These are phyloP conservation scores for Aspergillus thermomutatus DNA, from an alignment of 2,329 filamentous ascomycete genomes.

Conservation along the genomic window DNA sequence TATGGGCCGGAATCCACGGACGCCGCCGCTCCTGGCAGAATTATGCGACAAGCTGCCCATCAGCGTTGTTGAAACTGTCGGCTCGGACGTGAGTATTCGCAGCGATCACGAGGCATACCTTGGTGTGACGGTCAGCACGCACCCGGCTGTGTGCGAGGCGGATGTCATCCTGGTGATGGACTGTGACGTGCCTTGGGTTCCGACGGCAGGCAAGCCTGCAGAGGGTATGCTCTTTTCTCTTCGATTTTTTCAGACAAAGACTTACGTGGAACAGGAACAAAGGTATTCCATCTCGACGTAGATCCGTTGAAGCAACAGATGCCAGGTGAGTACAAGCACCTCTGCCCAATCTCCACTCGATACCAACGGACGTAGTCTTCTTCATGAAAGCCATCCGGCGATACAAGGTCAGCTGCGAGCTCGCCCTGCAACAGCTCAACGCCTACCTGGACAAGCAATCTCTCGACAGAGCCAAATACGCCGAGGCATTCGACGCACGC, in stretches of 20 bases:
- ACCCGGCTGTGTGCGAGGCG: slow-evolving; percentile 67
- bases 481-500: not conserved
- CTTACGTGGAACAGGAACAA: slow-evolving; percentile 32
- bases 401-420: slow-evolving; percentile 39
- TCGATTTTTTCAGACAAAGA: not conserved
- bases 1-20: slow-evolving; percentile 43
- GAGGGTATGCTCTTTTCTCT: slow-evolving; percentile 19
- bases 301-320: slow-evolving; percentile 56
- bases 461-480: not conserved
- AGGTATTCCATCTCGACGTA: slow-evolving; percentile 62
- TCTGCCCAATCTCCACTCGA: not conserved
- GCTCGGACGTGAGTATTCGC: slow-evolving; percentile 46
- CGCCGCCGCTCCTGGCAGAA: slow-evolving; percentile 39
- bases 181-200: slow-evolving; percentile 89
- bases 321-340: not conserved
- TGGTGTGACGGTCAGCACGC: slow-evolving; percentile 68
- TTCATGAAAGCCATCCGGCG: slow-evolving; percentile 42
- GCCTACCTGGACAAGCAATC: slow-evolving; percentile 25
- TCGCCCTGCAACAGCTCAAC: slow-evolving; percentile 48
- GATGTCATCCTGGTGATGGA: slow-evolving; percentile 81
- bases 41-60: slow-evolving; percentile 47
- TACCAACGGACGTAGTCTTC: slow-evolving; percentile 33
- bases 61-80: slow-evolving; percentile 47
- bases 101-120: slow-evolving; percentile 53
- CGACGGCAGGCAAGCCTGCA: slow-evolving; percentile 61